A percentile compares a stretch with the other conserved stretches of the same genome.
phyloP scores from a whole-genome alignment of 225 moss, liverwort and hornwort species.

The Polytrichum commune region DNA sequence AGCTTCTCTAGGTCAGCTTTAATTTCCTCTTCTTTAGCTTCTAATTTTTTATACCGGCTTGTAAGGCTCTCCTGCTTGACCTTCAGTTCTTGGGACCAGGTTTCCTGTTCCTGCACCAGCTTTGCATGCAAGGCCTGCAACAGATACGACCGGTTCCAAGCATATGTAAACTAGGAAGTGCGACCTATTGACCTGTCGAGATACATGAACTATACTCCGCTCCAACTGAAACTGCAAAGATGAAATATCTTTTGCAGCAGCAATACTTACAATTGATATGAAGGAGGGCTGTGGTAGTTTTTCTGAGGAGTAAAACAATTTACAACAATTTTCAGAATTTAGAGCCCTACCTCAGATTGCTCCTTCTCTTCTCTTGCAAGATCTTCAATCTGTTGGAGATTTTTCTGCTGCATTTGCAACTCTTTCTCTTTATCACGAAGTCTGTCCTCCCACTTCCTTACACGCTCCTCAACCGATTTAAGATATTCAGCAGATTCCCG shows the following conservation, averaged over 20 bases:
- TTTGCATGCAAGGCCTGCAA: constrained; percentile 71
- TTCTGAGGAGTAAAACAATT: too few relatives aligned
- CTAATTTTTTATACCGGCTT: constrained; percentile 67
- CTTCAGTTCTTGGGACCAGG: constrained; percentile 80
- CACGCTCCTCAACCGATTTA: constrained; percentile 73
- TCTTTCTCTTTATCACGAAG: constrained; percentile 77
- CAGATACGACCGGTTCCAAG: constrained; percentile 16
- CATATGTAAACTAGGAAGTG: background rate
- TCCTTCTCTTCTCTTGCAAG: constrained; percentile 83
- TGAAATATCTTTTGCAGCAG: background rate
- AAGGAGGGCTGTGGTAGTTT: too few relatives aligned
- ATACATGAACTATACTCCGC: background rate
- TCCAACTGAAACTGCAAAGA: background rate
- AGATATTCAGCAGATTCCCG: constrained; percentile 82
- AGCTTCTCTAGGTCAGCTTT: constrained; percentile 81
- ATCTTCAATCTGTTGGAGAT: constrained; percentile 65
- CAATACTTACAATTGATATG: background rate
- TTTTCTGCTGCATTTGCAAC: constrained; percentile 63
- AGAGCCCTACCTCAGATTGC: constrained; percentile 46
- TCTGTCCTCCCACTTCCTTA: constrained; percentile 84
- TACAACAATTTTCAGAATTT: too few relatives aligned
- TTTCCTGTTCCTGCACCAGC: constrained; percentile 73
- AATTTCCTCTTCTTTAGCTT: constrained; percentile 80
- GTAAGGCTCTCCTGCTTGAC: constrained; percentile 74
- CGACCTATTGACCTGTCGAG: background rate